Conservation (phyloP, 192 early-diverging fungal genomes). For the Pilaira anomala region DNA sequence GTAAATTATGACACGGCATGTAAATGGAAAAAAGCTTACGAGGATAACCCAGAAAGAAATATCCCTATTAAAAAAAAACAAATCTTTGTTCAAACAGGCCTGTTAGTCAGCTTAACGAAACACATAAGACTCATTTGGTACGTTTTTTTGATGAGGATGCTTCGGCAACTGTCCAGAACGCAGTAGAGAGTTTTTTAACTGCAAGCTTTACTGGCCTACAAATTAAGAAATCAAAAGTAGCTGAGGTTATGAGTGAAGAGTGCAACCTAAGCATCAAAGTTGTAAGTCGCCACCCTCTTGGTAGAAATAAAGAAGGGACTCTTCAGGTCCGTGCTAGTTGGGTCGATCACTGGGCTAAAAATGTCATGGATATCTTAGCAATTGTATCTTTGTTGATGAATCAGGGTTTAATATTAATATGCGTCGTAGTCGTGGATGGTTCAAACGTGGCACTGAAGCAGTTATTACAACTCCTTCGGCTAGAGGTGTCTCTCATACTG, state of each 20-base stretch:
- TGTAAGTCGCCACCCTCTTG: conserved; percentile 11
- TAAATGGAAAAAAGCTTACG: conserved; percentile 7
- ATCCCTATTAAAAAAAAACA: conserved; percentile 10
- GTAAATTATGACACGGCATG: conserved; percentile 12
- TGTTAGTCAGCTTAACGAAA: conserved; percentile 9
- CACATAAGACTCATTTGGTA: conserved; percentile 2
- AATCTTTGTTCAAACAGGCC: conserved; percentile 6
- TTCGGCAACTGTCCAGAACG: conserved; percentile 12
- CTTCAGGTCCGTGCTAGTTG: conserved; percentile 8
- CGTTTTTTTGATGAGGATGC: conserved; percentile 8
- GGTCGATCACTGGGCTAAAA: conserved; percentile 7
- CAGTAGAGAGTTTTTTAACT: conserved; percentile 8
- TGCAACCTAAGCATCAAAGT: conserved; percentile 16
- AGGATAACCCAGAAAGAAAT: conserved; percentile 17
- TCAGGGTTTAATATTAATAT: background rate
- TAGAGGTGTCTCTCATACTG: conserved; percentile 5
- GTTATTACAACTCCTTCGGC: conserved; percentile 7
- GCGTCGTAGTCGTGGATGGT: conserved; percentile 11
- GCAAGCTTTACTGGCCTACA: background rate
- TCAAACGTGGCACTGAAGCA: background rate
- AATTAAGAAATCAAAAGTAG: conserved; percentile 10
- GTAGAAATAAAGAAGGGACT: conserved; percentile 11
- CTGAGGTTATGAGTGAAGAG: conserved; percentile 17
- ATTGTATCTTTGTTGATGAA: no score
- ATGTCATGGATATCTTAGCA: no score